A percentile compares a stretch with the other conserved stretches of the same genome.
These are phyloP conservation scores for Backusella macrospora DNA, from an alignment of 192 early-diverging fungal genomes.

Conservation along the genomic window DNA sequence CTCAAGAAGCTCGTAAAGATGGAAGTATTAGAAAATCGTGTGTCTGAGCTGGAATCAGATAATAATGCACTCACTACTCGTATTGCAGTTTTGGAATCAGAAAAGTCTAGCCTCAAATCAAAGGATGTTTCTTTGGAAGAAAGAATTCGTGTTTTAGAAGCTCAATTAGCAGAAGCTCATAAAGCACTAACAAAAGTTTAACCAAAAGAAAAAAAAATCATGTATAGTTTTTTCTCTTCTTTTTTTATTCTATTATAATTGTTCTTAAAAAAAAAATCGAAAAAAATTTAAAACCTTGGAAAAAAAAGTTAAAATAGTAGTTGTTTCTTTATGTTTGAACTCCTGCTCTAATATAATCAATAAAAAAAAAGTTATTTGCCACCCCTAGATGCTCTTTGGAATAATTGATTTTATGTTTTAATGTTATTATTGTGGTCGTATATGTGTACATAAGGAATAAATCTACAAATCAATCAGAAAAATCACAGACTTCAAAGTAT, in stretches of 20 bases:
- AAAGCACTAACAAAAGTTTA: slow-evolving; percentile 30
- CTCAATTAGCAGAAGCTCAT: slow-evolving; percentile 44
- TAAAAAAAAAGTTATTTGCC: slow-evolving; percentile 15
- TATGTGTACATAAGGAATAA: background rate
- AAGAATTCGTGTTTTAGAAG: slow-evolving; percentile 42
- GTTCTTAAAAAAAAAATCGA: background rate
- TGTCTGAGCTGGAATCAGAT: slow-evolving; percentile 74
- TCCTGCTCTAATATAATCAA: background rate
- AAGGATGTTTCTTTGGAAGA: slow-evolving; percentile 44
- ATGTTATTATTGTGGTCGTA: background rate
- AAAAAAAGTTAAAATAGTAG: slow-evolving; percentile 3
- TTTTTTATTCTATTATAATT: background rate
- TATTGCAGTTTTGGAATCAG: slow-evolving; percentile 56
- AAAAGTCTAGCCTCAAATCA: slow-evolving; percentile 42
- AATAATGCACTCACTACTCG: slow-evolving; percentile 62
- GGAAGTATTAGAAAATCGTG: slow-evolving; percentile 72
- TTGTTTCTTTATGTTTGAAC: slow-evolving; percentile 15
- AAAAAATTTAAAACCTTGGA: background rate
- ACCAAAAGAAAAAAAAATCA: background rate
- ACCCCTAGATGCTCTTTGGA: too few species aligned
- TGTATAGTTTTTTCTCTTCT: background rate
- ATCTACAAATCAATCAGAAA: slow-evolving; percentile 31
- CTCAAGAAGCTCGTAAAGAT: slow-evolving; percentile 79
- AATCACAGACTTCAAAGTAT: slow-evolving; percentile 28
- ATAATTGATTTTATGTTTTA: background rate